phyloP scores from a whole-genome alignment of 768 basidiomycete species.

The Tylopilus felleus region DNA sequence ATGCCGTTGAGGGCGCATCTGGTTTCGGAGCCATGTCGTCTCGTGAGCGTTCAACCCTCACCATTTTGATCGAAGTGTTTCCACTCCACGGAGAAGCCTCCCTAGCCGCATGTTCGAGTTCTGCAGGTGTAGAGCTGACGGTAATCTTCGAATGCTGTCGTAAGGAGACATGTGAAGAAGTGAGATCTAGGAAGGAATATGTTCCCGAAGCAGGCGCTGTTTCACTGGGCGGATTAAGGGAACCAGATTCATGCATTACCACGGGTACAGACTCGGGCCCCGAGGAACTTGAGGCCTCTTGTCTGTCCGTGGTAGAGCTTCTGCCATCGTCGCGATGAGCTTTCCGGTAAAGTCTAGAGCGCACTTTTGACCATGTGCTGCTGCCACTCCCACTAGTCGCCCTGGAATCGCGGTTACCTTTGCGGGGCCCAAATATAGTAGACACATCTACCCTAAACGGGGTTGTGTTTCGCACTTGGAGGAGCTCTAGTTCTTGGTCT shows the following conservation, averaged over 20 bases:
- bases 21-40: conserved; percentile 21
- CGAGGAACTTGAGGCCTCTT: conserved; percentile 22
- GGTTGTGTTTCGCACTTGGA: conserved; percentile 40
- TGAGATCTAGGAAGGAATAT: conserved; percentile 33
- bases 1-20: conserved; percentile 33
- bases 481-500: conserved; percentile 20
- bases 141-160: conserved; percentile 26
- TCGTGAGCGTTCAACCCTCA: conserved; percentile 18
- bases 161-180: conserved; percentile 27
- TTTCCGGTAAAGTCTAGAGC: conserved; percentile 28
- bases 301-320: conserved; percentile 14
- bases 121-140: conserved; percentile 26
- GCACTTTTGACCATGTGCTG: conserved; percentile 32
- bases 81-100: conserved; percentile 16
- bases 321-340: conserved; percentile 31
- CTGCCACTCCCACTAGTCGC: conserved; percentile 22
- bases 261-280: conserved; percentile 32
- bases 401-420: conserved; percentile 18
- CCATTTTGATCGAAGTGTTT: conserved; percentile 16
- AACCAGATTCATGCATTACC: conserved; percentile 26
- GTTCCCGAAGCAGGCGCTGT: conserved; percentile 27
- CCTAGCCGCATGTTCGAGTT: conserved; percentile 20
- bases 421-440: conserved; percentile 22
- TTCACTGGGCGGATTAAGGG: conserved; percentile 17
- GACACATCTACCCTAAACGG: conserved; percentile 46